A percentile compares a stretch with the other conserved stretches of the same genome.
Evolutionary conservation across 1,284 basidiomycete species (phyloP).

Genomic region (Cerioporus squamosus): DNA sequence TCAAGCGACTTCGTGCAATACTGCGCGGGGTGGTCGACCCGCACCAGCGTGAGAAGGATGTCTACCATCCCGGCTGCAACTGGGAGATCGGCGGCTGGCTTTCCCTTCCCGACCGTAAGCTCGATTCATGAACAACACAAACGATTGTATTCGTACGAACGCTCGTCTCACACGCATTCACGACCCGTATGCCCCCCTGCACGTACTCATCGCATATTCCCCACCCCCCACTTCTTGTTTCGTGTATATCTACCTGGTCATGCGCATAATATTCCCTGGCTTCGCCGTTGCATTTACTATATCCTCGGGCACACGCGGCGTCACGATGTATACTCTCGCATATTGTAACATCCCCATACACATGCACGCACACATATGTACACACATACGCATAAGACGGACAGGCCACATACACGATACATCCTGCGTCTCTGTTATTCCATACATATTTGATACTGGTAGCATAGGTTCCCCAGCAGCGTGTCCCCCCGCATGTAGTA

Average conservation of each 20-base stretch:
- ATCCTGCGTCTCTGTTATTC: neutral
- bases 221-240: neutral
- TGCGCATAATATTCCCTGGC: too few species aligned
- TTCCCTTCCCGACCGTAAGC: neutral
- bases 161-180: neutral
- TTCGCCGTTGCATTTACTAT: neutral
- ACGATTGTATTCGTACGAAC: neutral
- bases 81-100: constrained; percentile 82
- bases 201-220: neutral
- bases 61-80: constrained; percentile 61
- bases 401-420: constrained; percentile 1
- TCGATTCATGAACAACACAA: neutral
- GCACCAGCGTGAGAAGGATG: constrained; percentile 53
- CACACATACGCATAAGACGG: neutral
- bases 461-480: too few species aligned
- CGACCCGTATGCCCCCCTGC: neutral
- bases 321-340: neutral
- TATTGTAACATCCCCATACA: neutral
- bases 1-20: constrained; percentile 67
- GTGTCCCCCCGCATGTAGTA: too few species aligned
- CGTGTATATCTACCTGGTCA: too few species aligned
- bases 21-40: constrained; percentile 64
- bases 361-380: neutral
- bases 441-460: neutral
- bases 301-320: neutral